Base-by-base conservation (phyloP, 345 rosid genomes). In the Bruguiera gymnorhiza region DNA sequence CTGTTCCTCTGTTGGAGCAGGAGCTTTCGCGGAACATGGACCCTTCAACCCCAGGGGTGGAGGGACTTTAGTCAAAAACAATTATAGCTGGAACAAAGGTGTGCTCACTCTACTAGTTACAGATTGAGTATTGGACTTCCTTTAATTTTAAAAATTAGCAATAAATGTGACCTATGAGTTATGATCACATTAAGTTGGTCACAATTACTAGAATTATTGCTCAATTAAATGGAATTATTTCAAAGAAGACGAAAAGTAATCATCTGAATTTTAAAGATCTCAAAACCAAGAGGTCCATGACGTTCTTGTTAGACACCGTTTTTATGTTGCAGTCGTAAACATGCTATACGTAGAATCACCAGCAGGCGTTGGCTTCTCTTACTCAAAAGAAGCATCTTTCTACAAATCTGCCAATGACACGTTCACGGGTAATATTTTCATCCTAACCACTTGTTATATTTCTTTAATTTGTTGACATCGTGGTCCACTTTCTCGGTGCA, bases 281-380 rank as follows among this genome's bases (percentile, higher is more conserved):
- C 16, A 3, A 43, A 13, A 43, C 19, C 50, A 56, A 24, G 60
- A 24, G 60, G 6, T 8, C 27, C 30, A 56, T 8, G 5, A 56
- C 15, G 4, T 27, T 23, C 6, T 27, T 21, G 6, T 56, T 20
- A 24, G 0, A 8, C 6, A 56, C 24, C 6, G 30, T 2, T 24
- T 56, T 56, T 27, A 56, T 58, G 2, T 8, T 29, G 27, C 63
- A 73, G 65, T 52, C 29, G 74, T 68, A 53, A 70, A 70, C 15
- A 63, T 70, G 53, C 27, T 70, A 8, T 70, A 70, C 18, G 20
- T 70, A 55, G 74, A 70, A n/a, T 63, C 67, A 18, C 67, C 73
- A 2, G 73, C 73, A 32, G 73, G 73, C 3, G 73, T 70, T 52
- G 73, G 67, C 6, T 70, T 62, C 62, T 70, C 73, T 62, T 61